These are phyloP conservation scores for Acanthamoeba healyi DNA, from an alignment of 208 protist genomes.

Conservation along the genomic window DNA sequence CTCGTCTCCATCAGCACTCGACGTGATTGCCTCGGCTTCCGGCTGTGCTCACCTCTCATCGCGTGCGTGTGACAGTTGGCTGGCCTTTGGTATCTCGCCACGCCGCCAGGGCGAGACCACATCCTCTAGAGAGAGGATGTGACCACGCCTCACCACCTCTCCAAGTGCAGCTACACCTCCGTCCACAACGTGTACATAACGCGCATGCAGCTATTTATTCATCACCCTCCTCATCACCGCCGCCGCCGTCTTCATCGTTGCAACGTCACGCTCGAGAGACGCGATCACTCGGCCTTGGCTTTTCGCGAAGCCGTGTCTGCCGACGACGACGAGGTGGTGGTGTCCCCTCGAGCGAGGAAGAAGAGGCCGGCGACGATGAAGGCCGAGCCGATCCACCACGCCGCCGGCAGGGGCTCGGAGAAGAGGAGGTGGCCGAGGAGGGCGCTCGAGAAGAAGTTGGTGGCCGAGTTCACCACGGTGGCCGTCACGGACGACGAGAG, in stretches of 20 bases:
- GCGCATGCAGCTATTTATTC: neutral
- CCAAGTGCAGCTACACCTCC: neutral
- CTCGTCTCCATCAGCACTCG: neutral
- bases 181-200: neutral
- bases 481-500: slow-evolving; percentile 45
- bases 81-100: slow-evolving; percentile 34
- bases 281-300: too few species aligned
- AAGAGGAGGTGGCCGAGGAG: slow-evolving; percentile 43
- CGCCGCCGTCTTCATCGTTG: neutral
- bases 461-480: slow-evolving; percentile 65
- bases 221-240: neutral
- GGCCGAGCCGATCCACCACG: slow-evolving; percentile 35
- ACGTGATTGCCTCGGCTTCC: too few species aligned
- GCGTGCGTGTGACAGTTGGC: neutral
- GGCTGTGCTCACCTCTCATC: neutral
- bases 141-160: too few species aligned
- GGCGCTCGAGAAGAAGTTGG: slow-evolving; percentile 71
- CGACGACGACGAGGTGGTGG: neutral
- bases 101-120: neutral
- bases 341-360: slow-evolving; percentile 49
- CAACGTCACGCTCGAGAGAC: too few species aligned
- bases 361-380: slow-evolving; percentile 59
- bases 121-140: neutral
- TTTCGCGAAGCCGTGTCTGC: too few species aligned
- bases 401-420: slow-evolving; percentile 1